phyloP scores from a whole-genome alignment of 2,329 filamentous ascomycete genomes.

The Aspergillus sp. region DNA sequence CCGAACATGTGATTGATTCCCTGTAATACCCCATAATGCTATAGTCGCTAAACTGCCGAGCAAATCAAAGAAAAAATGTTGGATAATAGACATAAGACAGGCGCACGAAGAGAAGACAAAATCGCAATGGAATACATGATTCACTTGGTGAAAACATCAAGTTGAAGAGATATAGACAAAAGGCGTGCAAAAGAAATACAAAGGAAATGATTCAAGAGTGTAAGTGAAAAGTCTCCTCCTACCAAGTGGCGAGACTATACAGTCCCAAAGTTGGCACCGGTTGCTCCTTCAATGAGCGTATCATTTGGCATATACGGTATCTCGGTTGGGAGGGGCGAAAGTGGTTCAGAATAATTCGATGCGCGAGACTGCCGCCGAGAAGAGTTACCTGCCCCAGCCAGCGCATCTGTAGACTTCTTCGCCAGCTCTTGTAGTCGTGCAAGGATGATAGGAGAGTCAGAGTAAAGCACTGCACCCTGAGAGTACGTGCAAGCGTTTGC shows the following conservation, averaged over 20 bases:
- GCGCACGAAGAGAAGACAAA: slow-evolving; percentile 4
- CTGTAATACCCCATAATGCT: background rate
- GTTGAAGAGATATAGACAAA: background rate
- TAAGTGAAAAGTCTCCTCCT: background rate
- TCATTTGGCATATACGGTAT: background rate
- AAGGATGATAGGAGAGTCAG: slow-evolving; percentile 46
- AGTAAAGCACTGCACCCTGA: slow-evolving; percentile 50
- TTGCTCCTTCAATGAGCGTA: slow-evolving; percentile 5
- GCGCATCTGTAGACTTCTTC: slow-evolving; percentile 26
- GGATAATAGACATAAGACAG: slow-evolving; percentile 1
- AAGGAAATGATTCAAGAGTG: background rate
- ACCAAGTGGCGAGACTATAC: background rate
- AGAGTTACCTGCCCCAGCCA: slow-evolving; percentile 10
- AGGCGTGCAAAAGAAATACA: background rate
- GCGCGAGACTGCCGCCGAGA: slow-evolving; percentile 15
- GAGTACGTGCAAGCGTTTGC: slow-evolving; percentile 49
- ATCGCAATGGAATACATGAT: background rate
- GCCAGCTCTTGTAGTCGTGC: slow-evolving; percentile 41
- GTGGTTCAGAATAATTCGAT: slow-evolving; percentile 13
- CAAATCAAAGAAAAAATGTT: background rate
- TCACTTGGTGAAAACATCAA: background rate
- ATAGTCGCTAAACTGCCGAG: slow-evolving; percentile 5
- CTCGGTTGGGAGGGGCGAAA: background rate
- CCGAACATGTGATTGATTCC: background rate
- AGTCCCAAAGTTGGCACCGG: slow-evolving; percentile 5